A percentile compares a stretch with the other conserved stretches of the same genome.
phyloP scores from a whole-genome alignment of 2,329 filamentous ascomycete species.

The Neonectria faginata region DNA sequence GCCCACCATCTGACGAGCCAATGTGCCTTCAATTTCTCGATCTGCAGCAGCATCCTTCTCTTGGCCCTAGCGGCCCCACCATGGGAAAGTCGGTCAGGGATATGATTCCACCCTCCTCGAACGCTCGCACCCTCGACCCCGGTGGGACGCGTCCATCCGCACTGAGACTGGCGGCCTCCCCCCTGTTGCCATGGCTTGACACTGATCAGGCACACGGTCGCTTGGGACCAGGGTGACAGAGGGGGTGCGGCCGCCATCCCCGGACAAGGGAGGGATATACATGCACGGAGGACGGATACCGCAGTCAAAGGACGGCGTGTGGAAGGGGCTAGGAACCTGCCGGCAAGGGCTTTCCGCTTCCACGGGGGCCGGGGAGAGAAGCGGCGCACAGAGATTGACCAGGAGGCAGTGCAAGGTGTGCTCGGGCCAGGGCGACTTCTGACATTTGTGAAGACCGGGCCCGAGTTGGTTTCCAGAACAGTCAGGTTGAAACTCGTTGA shows the following conservation, averaged over 20 bases:
- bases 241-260: constrained; percentile 43
- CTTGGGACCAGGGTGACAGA: constrained; percentile 32
- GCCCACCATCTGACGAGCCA: constrained; percentile 45
- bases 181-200: constrained; percentile 38
- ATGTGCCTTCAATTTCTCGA: constrained; percentile 48
- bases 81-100: constrained; percentile 50
- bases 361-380: constrained; percentile 42
- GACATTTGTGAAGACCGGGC: constrained; percentile 24
- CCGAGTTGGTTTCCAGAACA: constrained; percentile 38
- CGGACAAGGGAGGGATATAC: constrained; percentile 38
- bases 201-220: constrained; percentile 41
- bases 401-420: constrained; percentile 35
- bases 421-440: constrained; percentile 31
- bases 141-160: constrained; percentile 38
- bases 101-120: constrained; percentile 39
- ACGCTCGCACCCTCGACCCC: constrained; percentile 31
- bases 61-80: constrained; percentile 41
- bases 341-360: constrained; percentile 49
- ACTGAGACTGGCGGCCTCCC: constrained; percentile 36
- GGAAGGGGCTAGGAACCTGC: constrained; percentile 33
- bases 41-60: constrained; percentile 48
- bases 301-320: constrained; percentile 33
- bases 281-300: constrained; percentile 27
- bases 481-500: constrained; percentile 34
- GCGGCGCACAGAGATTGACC: constrained; percentile 39